A percentile compares a stretch with the other conserved stretches of the same genome.
These are phyloP conservation scores for Chrysoporthe cubensis DNA, from an alignment of 2,329 filamentous ascomycete genomes.

Conservation along the genomic window DNA sequence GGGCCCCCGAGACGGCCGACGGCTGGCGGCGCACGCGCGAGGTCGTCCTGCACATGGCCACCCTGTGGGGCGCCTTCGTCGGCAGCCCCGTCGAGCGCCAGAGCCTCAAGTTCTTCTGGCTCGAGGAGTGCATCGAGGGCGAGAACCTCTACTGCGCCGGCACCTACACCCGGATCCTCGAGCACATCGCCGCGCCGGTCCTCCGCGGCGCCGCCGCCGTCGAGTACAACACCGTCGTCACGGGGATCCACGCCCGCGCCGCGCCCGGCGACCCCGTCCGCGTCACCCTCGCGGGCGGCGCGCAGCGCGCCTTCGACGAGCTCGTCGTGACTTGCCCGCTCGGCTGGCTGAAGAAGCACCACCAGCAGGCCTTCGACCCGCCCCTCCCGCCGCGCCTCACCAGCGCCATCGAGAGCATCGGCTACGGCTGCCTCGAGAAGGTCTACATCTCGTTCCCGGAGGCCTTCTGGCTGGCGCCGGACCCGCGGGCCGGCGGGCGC, in stretches of 20 bases:
- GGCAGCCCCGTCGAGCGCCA: constrained; percentile 67
- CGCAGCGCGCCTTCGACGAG: constrained; percentile 58
- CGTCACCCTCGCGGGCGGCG: constrained; percentile 21
- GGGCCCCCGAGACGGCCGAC: constrained; percentile 50
- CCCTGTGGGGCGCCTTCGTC: constrained; percentile 73
- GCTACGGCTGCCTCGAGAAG: constrained; percentile 75
- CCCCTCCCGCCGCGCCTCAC: constrained; percentile 59
- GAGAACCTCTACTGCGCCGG: constrained; percentile 65
- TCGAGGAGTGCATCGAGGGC: constrained; percentile 78
- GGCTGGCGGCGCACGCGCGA: constrained; percentile 46
- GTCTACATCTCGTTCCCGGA: constrained; percentile 71
- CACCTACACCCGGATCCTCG: constrained; percentile 63
- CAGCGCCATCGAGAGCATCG: constrained; percentile 65
- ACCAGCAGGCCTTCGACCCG: constrained; percentile 60
- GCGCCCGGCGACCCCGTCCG: constrained; percentile 25
- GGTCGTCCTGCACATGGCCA: constrained; percentile 56
- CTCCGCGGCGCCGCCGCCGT: too few species aligned
- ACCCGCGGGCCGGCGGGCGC: constrained; percentile 40
- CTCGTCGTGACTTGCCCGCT: constrained; percentile 70
- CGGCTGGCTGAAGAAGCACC: constrained; percentile 68
- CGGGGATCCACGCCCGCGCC: constrained; percentile 45
- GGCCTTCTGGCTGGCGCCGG: constrained; percentile 69
- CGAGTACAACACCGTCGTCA: constrained; percentile 52
- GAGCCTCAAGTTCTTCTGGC: constrained; percentile 76
- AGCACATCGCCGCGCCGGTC: constrained; percentile 61